Base-by-base conservation (phyloP, 306 rosid species). In the Crotalaria pallida region DNA sequence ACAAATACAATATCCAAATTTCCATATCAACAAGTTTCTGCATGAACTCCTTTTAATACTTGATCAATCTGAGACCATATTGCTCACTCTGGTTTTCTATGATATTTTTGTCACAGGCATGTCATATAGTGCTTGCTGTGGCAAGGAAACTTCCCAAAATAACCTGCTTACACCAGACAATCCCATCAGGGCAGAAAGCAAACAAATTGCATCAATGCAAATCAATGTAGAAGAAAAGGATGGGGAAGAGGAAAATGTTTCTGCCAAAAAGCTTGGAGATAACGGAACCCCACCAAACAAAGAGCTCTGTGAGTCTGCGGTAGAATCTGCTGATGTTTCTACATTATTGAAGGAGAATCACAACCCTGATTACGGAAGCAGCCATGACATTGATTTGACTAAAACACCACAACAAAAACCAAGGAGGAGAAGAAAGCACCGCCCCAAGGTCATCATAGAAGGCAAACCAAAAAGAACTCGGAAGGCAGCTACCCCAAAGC, bases 391-490 rank as follows among this genome's bases (percentile, higher is more conserved):
- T 12, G 83, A 80, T 65, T 69, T 75, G 55, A 79, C 75, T 58
- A 74, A 63, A 74, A 84, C 83, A 55, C 87, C 91, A 7, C 84
- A 72, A 59, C 79, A 41, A 60, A 90, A 84, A 82, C 75, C 64
- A 53, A 85, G 69, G 71, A 85, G 91, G 71, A 85, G 91, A 65
- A 88, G 79, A 79, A 90, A 82, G 78, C 91, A 90, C 83, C 82
- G 96, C 67, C 96, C 96, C 45, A 93, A 87, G 85, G 98, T 93
- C 75, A 71, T 93, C 64, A 71, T 10, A 33, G 98, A 93, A 86
- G 87, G 81, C 38, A 90, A 86, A 67, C 89, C 84, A 48, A 88
- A 75, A 80, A 71, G 74, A 77, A 59, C 75, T 31, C 74, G 56
- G 31, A 89, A 81, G 67, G 73, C 82, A 15, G 73, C n/a, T 58